Conservation (phyloP, 108 stramenopile genomes). For the Fragilariopsis cylindrus region DNA sequence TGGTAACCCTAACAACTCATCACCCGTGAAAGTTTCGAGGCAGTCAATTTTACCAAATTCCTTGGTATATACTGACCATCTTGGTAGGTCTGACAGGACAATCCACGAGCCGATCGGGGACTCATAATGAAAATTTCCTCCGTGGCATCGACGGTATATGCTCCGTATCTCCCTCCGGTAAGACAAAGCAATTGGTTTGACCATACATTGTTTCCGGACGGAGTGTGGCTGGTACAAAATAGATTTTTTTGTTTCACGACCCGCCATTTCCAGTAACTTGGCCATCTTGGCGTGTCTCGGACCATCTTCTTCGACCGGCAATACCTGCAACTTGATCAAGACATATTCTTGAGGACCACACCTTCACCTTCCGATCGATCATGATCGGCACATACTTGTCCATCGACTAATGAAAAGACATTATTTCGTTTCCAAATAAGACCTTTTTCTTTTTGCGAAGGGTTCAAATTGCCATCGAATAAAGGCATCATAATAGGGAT, state of each 20-base stretch:
- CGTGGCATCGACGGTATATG: constrained; percentile 87
- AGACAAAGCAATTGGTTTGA: constrained; percentile 99
- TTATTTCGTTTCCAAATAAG: constrained; percentile 94
- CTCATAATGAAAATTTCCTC: constrained; percentile 93
- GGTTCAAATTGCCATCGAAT: constrained; percentile 96
- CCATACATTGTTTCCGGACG: constrained; percentile 99
- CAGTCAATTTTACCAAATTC: constrained; percentile 84
- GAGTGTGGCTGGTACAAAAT: constrained; percentile 96
- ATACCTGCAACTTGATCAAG: constrained; percentile 93
- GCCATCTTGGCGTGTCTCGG: constrained; percentile 73
- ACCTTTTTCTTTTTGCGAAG: constrained; percentile 80
- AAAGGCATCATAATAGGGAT: constrained; percentile 97
- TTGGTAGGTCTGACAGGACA: constrained; percentile 89
- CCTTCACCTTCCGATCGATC: constrained; percentile 97
- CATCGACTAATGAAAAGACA: constrained; percentile 93
- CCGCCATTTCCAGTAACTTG: constrained; percentile 51
- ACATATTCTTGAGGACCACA: constrained; percentile 99
- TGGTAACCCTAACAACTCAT: constrained; percentile 93
- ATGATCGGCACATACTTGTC: constrained; percentile 99
- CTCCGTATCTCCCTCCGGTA: constrained; percentile 98
- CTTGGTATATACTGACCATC: constrained; percentile 74
- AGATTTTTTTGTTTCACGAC: constrained; percentile 54
- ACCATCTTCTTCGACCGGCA: constrained; percentile 78
- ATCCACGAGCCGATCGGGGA: constrained; percentile 84
- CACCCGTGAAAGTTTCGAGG: constrained; percentile 82